Percentiles rank a stretch among this genome's conserved stretches.
phyloP scores from a whole-genome alignment of 768 basidiomycete genomes.

The Inosperma sp. region DNA sequence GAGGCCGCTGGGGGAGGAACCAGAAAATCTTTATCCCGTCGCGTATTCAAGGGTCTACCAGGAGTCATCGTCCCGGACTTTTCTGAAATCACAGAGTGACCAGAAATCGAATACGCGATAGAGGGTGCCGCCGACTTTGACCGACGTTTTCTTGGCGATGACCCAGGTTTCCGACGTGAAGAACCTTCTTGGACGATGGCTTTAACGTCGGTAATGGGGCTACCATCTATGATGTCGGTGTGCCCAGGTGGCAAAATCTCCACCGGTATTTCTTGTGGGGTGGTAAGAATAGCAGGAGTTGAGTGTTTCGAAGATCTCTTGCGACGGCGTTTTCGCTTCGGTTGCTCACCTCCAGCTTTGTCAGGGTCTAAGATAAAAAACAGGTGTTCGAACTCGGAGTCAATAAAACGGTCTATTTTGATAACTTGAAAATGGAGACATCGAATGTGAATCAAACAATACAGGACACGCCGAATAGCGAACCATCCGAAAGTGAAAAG shows the following conservation, averaged over 20 bases:
- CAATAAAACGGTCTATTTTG: conserved; percentile 13
- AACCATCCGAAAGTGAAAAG: too few relatives aligned
- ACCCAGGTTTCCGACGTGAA: neutral
- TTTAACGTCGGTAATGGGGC: too few relatives aligned
- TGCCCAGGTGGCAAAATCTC: neutral
- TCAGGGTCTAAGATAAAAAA: conserved; percentile 15
- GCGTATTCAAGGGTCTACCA: conserved; percentile 15
- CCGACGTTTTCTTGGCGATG: conserved; percentile 19
- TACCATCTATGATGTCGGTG: neutral
- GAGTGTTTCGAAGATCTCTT: conserved; percentile 11
- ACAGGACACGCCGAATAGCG: too few relatives aligned
- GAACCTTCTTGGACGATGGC: too few relatives aligned
- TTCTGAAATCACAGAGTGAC: neutral
- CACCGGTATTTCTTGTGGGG: neutral
- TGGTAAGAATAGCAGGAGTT: neutral
- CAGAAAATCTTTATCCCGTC: conserved; percentile 25
- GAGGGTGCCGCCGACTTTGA: conserved; percentile 15
- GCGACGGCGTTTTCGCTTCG: conserved; percentile 17
- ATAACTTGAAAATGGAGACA: too few relatives aligned
- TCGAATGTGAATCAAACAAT: too few relatives aligned
- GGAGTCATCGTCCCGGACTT: conserved; percentile 16
- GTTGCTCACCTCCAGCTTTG: conserved; percentile 14
- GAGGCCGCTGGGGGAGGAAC: conserved; percentile 13
- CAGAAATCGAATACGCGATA: conserved; percentile 7
- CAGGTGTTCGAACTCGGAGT: conserved; percentile 20